Conservation (phyloP, 495 filamentous ascomycete species). For the Lasiosphaeriaceae sp. region DNA sequence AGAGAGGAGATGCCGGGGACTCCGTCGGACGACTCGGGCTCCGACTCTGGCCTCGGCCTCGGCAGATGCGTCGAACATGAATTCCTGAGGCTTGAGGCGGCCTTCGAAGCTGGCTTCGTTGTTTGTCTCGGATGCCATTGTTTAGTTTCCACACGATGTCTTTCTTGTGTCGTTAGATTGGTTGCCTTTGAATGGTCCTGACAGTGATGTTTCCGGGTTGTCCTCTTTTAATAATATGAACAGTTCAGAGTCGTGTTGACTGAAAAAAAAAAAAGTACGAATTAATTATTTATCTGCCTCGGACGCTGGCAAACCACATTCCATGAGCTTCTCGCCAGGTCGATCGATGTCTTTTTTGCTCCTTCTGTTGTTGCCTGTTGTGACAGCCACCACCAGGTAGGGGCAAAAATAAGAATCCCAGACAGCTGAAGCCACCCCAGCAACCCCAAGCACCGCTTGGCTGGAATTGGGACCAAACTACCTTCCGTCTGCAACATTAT, state of each 20-base stretch:
- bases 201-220: no score
- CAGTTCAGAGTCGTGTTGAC: no score
- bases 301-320: not conserved
- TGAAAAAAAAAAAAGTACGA: not conserved
- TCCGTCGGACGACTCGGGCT: slow-evolving; percentile 19
- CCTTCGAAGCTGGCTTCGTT: slow-evolving; percentile 50
- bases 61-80: slow-evolving; percentile 29
- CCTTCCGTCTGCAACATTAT: not conserved
- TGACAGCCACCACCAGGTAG: not conserved
- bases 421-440: not conserved
- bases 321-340: not conserved
- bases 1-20: slow-evolving; percentile 24
- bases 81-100: slow-evolving; percentile 46
- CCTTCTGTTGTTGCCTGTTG: not conserved
- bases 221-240: no score
- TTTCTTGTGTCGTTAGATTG: no score
- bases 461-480: not conserved
- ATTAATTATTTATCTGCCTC: not conserved
- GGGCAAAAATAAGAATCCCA: not conserved
- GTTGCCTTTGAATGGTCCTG: no score
- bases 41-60: not conserved
- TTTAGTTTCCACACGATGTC: not conserved
- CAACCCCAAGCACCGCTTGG: not conserved
- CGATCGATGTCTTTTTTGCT: not conserved
- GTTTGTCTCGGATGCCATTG: not conserved